phyloP scores from a whole-genome alignment of 202 grass and related monocot species.

The Schoenoplectus tabernaemontani region DNA sequence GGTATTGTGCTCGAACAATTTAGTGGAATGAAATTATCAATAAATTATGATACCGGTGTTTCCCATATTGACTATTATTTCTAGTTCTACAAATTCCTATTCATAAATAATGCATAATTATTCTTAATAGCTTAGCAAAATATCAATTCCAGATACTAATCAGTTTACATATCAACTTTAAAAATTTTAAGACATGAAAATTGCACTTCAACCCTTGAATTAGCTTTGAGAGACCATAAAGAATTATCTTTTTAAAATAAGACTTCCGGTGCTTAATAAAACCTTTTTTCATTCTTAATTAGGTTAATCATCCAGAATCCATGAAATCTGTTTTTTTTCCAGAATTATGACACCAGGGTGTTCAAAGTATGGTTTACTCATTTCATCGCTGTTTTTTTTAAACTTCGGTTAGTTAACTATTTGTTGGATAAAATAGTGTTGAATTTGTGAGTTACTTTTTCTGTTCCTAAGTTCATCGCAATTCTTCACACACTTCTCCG shows the following conservation, averaged over 20 bases:
- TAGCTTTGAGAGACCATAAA: background rate
- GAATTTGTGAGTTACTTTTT: background rate
- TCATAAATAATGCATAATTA: background rate
- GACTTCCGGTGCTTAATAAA: background rate
- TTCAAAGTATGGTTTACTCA: background rate
- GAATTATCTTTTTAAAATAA: background rate
- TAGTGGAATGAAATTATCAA: background rate
- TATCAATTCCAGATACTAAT: background rate
- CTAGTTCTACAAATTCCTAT: background rate
- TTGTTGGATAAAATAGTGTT: background rate
- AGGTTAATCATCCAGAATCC: background rate
- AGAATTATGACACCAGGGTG: background rate
- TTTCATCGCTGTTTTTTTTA: background rate
- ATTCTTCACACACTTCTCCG: background rate
- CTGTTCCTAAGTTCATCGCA: background rate
- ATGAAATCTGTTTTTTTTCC: background rate
- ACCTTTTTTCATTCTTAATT: background rate
- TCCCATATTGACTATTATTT: background rate
- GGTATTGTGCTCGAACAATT: background rate
- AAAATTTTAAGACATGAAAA: background rate
- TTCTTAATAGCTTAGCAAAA: background rate
- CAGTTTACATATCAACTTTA: background rate
- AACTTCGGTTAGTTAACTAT: background rate
- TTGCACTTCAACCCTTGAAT: background rate
- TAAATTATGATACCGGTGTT: background rate